These are phyloP conservation scores for Mimosa bimucronata DNA, from an alignment of 306 rosid genomes.

Conservation along the genomic window DNA sequence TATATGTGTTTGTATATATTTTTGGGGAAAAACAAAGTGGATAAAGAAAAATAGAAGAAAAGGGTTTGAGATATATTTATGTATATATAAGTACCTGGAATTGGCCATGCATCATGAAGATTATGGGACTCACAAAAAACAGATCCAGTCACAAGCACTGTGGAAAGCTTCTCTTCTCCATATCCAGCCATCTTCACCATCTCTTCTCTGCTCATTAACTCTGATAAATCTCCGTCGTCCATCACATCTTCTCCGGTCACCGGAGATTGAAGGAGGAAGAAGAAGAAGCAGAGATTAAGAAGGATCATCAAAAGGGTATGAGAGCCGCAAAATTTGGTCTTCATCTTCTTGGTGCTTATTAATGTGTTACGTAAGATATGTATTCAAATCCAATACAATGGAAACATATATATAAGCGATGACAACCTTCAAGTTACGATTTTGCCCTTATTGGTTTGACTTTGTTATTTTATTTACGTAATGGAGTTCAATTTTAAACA, in stretches of 20 bases:
- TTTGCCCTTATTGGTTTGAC: slow-evolving; percentile 48
- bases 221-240: slow-evolving; percentile 33
- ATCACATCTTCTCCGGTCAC: slow-evolving; percentile 15
- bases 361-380: slow-evolving; percentile 29
- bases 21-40: not conserved
- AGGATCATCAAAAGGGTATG: slow-evolving; percentile 32
- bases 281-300: slow-evolving; percentile 22
- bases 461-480: slow-evolving; percentile 12
- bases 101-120: slow-evolving; percentile 66
- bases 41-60: not conserved
- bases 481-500: slow-evolving; percentile 3
- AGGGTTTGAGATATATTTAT: not conserved
- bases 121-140: slow-evolving; percentile 59
- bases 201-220: slow-evolving; percentile 63
- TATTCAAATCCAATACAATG: not conserved
- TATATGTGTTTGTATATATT: too few species aligned
- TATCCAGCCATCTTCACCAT: slow-evolving; percentile 76
- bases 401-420: slow-evolving; percentile 7
- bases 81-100: slow-evolving; percentile 54
- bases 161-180: slow-evolving; percentile 92
- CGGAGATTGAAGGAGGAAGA: slow-evolving; percentile 29
- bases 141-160: slow-evolving; percentile 87
- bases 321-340: slow-evolving; percentile 42
- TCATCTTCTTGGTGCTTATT: slow-evolving; percentile 40
- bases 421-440: slow-evolving; percentile 14